Evolutionary conservation across 2,329 filamentous ascomycete genomes (phyloP).

Genomic region (Sporothrix phasma): DNA sequence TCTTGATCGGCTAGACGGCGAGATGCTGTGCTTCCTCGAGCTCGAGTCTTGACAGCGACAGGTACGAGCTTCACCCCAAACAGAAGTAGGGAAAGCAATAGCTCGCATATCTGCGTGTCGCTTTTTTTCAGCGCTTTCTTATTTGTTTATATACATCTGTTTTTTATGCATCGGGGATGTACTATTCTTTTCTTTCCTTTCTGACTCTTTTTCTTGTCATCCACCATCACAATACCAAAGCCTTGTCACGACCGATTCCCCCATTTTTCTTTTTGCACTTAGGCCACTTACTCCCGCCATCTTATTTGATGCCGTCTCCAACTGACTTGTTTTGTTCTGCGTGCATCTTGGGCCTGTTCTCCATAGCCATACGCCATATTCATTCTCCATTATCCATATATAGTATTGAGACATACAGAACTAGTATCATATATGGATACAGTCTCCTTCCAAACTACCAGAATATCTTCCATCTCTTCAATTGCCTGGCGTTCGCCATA

Average conservation of each 20-base stretch:
- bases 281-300: neutral
- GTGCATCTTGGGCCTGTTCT: neutral
- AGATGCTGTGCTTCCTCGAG: neutral
- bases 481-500: neutral
- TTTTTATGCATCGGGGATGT: slow-evolving; percentile 1
- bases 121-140: neutral
- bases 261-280: neutral
- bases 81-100: no score
- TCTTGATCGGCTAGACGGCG: neutral
- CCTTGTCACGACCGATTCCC: neutral
- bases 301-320: neutral
- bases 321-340: neutral
- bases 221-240: neutral
- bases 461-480: neutral
- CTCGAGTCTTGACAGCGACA: neutral
- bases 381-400: neutral
- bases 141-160: slow-evolving; percentile 3
- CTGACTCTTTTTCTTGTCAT: neutral
- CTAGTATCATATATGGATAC: neutral
- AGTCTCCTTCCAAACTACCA: neutral
- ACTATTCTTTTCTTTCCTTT: neutral
- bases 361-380: neutral
- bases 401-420: neutral
- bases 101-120: neutral
- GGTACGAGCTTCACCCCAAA: neutral